Conservation (phyloP, 2,329 filamentous ascomycete species). For the Daldinia sp. region DNA sequence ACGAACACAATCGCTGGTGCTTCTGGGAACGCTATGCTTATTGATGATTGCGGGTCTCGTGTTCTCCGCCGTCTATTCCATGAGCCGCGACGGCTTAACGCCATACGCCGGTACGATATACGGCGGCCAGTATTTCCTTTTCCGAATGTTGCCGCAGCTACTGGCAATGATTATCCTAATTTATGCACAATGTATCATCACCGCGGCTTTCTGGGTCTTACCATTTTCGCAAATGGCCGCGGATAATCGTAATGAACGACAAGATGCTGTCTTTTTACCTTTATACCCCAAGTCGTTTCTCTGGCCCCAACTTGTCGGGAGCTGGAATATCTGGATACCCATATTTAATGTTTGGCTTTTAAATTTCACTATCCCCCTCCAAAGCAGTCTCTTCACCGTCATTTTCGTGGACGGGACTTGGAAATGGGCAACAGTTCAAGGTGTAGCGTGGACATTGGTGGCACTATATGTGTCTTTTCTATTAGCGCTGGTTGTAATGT, state of each 20-base stretch:
- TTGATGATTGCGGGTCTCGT: constrained; percentile 79
- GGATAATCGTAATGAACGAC: constrained; percentile 68
- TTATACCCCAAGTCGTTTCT: constrained; percentile 78
- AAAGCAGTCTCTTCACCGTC: constrained; percentile 80
- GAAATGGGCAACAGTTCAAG: constrained; percentile 84
- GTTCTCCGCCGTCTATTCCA: constrained; percentile 78
- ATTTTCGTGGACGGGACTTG: constrained; percentile 69
- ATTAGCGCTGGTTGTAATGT: constrained; percentile 67
- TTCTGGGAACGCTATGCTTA: constrained; percentile 71
- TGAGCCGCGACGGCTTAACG: constrained; percentile 72
- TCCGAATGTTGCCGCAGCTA: constrained; percentile 85
- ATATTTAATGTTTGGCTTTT: constrained; percentile 80
- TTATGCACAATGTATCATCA: constrained; percentile 80
- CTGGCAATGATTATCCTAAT: constrained; percentile 78
- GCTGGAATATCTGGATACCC: constrained; percentile 74
- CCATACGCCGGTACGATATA: constrained; percentile 75
- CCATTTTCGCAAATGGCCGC: constrained; percentile 84
- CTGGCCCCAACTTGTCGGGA: constrained; percentile 69
- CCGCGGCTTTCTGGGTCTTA: constrained; percentile 78
- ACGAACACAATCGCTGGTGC: constrained; percentile 71
- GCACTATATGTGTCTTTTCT: constrained; percentile 78
- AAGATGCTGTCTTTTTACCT: constrained; percentile 74
- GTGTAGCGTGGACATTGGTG: constrained; percentile 82
- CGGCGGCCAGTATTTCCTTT: constrained; percentile 83
- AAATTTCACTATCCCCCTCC: constrained; percentile 83